These are phyloP conservation scores for Moricandia moricandioides DNA, from an alignment of 345 rosid genomes.

Conservation along the genomic window DNA sequence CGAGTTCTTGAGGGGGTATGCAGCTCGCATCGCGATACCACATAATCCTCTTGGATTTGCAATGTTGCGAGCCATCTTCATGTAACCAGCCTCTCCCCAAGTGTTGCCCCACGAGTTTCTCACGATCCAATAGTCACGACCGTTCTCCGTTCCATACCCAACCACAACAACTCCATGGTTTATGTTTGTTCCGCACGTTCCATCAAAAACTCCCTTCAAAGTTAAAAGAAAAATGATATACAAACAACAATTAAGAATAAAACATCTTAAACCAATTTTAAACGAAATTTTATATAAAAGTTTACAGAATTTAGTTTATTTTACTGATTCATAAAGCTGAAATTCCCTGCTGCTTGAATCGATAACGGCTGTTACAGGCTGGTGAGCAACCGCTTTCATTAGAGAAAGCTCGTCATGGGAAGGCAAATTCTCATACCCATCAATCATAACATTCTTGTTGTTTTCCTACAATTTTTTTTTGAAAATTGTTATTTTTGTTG, in stretches of 20 bases:
- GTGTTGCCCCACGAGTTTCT: not conserved
- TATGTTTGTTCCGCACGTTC: not conserved
- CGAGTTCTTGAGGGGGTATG: not conserved
- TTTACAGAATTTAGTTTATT: not conserved
- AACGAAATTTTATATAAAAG: not conserved
- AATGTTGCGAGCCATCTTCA: not conserved
- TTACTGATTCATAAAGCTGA: conserved; percentile 71
- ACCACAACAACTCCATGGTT: not conserved
- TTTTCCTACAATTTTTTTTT: conserved; percentile 43
- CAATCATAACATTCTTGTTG: conserved; percentile 50
- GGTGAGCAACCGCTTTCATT: conserved; percentile 59
- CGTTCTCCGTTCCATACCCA: not conserved
- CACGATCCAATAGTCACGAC: not conserved
- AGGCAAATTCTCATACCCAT: conserved; percentile 65
- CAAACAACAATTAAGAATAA: not conserved
- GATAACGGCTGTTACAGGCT: conserved; percentile 71
- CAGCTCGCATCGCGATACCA: not conserved
- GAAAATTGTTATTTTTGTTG: not conserved
- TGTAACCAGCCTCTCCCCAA: not conserved
- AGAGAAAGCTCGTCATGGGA: conserved; percentile 59
- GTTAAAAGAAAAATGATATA: not conserved
- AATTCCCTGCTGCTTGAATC: conserved; percentile 42
- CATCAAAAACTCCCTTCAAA: not conserved
- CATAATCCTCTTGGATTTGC: not conserved
- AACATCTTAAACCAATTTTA: not conserved